Conservation (phyloP, 345 rosid species). For the Eucalyptus camaldulensis region DNA sequence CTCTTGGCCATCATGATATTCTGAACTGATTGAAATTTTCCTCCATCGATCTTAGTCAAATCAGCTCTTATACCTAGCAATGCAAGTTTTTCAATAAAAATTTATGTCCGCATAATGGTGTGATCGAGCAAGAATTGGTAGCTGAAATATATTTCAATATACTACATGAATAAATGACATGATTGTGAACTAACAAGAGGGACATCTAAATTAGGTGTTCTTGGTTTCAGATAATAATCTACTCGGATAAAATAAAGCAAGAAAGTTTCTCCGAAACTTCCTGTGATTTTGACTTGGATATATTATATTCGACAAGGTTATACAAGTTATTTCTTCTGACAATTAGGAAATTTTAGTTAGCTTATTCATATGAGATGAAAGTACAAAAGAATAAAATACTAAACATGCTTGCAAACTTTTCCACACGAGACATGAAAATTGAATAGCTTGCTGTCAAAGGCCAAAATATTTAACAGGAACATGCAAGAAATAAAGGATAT, state of each 20-base stretch:
- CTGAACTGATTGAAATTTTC: background rate
- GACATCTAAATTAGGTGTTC: background rate
- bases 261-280: background rate
- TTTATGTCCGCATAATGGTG: accelerated
- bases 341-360: background rate
- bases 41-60: background rate
- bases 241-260: background rate
- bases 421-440: background rate
- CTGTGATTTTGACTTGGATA: background rate
- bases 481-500: background rate
- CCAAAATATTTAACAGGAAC: background rate
- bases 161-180: background rate
- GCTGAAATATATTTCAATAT: background rate
- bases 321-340: background rate
- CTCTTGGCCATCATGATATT: background rate
- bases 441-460: background rate
- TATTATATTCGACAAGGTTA: accelerated
- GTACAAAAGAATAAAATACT: background rate
- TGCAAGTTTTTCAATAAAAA: no score
- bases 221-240: no score
- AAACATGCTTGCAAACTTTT: background rate
- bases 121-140: background rate
- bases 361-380: background rate
- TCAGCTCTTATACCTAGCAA: background rate
- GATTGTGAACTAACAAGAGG: background rate